Conservation (phyloP, 306 rosid species). For the Malus orientalis region DNA sequence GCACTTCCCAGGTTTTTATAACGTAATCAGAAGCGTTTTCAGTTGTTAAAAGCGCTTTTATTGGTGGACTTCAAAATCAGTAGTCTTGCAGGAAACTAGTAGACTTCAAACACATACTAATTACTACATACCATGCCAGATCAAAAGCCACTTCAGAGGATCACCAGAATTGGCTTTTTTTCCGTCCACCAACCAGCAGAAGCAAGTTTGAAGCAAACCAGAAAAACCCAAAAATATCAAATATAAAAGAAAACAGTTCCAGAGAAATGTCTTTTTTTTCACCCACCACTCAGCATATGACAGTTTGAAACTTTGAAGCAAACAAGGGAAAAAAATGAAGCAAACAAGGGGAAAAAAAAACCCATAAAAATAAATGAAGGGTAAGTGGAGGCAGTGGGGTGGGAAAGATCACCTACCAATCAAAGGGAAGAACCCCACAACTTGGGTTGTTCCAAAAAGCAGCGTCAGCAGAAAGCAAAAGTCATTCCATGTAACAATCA, state of each 20-base stretch:
- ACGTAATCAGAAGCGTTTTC: no score
- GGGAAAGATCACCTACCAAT: conserved; percentile 13
- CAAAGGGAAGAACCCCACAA: background rate
- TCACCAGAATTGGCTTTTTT: background rate
- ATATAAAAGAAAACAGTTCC: no score
- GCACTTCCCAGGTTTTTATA: no score
- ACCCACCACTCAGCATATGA: background rate
- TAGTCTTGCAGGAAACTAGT: background rate
- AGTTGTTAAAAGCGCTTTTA: no score
- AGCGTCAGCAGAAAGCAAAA: conserved; percentile 2
- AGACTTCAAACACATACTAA: background rate
- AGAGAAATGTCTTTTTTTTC: background rate
- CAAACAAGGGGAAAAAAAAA: background rate
- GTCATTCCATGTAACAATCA: background rate
- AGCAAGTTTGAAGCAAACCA: background rate
- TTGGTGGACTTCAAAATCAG: background rate
- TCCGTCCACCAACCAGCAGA: background rate
- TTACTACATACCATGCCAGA: conserved; percentile 8
- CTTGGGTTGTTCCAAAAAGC: background rate
- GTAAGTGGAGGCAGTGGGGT: background rate
- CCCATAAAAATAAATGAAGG: background rate
- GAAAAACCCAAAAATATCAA: background rate
- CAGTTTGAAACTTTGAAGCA: background rate
- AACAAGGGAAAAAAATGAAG: background rate
- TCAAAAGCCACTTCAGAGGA: background rate